These are phyloP conservation scores for Eutrema japonicum DNA, from an alignment of 345 rosid species.

Conservation along the genomic window DNA sequence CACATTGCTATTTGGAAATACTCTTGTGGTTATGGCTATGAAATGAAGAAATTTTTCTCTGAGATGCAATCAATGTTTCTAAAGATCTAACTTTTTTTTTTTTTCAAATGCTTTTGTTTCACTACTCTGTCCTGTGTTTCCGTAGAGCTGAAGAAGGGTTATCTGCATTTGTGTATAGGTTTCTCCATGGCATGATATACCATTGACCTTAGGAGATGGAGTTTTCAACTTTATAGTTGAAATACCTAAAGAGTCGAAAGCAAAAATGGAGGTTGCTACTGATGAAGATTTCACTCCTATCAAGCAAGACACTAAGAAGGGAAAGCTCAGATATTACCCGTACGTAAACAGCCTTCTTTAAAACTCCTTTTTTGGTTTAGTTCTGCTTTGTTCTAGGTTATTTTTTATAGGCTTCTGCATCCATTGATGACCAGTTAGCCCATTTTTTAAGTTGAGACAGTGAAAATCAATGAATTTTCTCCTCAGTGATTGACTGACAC, in stretches of 20 bases:
- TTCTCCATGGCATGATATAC: conserved; percentile 98
- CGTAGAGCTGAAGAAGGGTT: background rate
- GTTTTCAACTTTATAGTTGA: conserved; percentile 83
- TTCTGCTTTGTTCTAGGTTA: too few species aligned
- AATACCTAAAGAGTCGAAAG: conserved; percentile 91
- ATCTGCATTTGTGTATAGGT: conserved; percentile 50
- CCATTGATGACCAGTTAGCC: conserved; percentile 3
- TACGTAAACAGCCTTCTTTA: conserved; percentile 10
- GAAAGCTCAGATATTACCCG: conserved; percentile 50
- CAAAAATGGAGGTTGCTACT: conserved; percentile 98
- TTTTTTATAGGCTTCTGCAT: background rate
- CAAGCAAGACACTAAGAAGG: conserved; percentile 67
- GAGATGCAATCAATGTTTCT: background rate
- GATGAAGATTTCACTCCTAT: conserved; percentile 90
- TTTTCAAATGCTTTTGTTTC: conserved; percentile 15
- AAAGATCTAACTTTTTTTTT: background rate
- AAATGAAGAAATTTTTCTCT: background rate
- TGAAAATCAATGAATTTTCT: too few species aligned
- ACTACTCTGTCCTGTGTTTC: background rate
- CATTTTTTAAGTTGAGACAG: background rate
- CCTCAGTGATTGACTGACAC: background rate
- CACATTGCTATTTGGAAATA: conserved; percentile 4
- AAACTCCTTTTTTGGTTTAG: too few species aligned
- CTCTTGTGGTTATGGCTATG: conserved; percentile 7
- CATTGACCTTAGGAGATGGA: conserved; percentile 80